Conservation (phyloP, 192 early-diverging fungal species). For the Coemansia sp. region DNA sequence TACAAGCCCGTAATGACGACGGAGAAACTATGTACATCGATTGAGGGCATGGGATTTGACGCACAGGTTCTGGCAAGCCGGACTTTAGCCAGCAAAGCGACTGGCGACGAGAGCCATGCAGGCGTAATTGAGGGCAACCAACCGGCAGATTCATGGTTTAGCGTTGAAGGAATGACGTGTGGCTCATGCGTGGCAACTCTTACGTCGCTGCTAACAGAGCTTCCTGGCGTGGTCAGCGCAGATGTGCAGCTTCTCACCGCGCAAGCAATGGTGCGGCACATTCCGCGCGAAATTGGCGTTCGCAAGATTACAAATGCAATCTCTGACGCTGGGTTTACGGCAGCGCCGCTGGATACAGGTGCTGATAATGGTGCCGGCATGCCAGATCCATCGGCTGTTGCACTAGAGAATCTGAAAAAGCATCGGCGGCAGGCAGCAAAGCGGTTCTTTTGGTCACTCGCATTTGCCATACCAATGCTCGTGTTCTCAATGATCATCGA, state of each 20-base stretch:
- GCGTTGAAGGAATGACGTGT: constrained; percentile 92
- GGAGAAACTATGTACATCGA: constrained; percentile 50
- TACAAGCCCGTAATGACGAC: constrained; percentile 15
- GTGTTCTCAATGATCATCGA: constrained; percentile 60
- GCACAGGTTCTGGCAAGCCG: constrained; percentile 46
- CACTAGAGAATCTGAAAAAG: constrained; percentile 68
- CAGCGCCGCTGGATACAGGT: constrained; percentile 38
- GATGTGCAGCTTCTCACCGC: constrained; percentile 77
- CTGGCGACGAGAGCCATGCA: neutral
- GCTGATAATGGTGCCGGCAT: constrained; percentile 26
- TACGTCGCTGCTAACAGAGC: constrained; percentile 63
- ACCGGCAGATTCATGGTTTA: constrained; percentile 46
- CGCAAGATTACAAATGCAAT: constrained; percentile 79
- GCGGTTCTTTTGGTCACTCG: constrained; percentile 62
- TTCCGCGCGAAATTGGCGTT: constrained; percentile 64
- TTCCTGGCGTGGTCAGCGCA: constrained; percentile 69
- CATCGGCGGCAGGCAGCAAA: constrained; percentile 70
- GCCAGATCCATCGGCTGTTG: constrained; percentile 66
- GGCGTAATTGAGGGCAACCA: constrained; percentile 14
- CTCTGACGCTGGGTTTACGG: constrained; percentile 72
- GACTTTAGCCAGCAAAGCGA: neutral
- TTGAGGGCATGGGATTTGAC: constrained; percentile 80
- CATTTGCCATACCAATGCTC: constrained; percentile 80
- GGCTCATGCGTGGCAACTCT: constrained; percentile 85
- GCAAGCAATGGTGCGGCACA: constrained; percentile 67